Evolutionary conservation across 2,329 filamentous ascomycete species (phyloP), one percentile per base, ranked within the genome.

Genomic region (Aspergillus sp.): DNA sequence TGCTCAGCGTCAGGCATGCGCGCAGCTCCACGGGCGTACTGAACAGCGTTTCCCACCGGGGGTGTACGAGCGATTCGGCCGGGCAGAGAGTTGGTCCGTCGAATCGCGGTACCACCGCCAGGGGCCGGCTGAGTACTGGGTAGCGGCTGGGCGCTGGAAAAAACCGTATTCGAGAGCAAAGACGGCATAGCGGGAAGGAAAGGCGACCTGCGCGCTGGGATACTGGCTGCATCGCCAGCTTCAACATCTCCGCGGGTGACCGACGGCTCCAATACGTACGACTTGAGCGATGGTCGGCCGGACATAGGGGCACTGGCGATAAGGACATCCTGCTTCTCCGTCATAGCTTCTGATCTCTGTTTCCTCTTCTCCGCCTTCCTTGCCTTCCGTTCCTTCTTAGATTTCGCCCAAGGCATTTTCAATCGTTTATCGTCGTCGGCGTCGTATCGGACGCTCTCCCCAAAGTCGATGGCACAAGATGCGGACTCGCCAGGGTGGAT

Each of bases 161-260:
- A 66, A 4, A 66, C 63, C 1, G 64, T 66, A 48, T 66, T 66
- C 12, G 63, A 63, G 7, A 66, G 48, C 36, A 66, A 34, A 1
- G 60, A 60, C 2, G 62, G 62, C 6, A 66, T 56, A 12, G 43
- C 48, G 2, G 62, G 60, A 3, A 57, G 58, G 46, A 66, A 65
- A 2, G 61, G 57, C 8, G 55, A 59, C 30, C 56, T 56, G 44
- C 57, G 57, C 34, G 58, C 57, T 6, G 52, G 53, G 6, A 58
- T 49, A 2, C 53, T 53, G 3, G 52, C 49, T 4, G 47, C 42
- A 19, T 49, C 49, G 9, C 48, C 53, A 32, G 30, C n/a, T 47
- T 48, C 10, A 12, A 26, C 5, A 27, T 38, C 27, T 29, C n/a
- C 32, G 41, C 10, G 28, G 5, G 45, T 47, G 8, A 45, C 7